Conservation (phyloP, 2,329 filamentous ascomycete genomes). For the Monosporascus sp. region DNA sequence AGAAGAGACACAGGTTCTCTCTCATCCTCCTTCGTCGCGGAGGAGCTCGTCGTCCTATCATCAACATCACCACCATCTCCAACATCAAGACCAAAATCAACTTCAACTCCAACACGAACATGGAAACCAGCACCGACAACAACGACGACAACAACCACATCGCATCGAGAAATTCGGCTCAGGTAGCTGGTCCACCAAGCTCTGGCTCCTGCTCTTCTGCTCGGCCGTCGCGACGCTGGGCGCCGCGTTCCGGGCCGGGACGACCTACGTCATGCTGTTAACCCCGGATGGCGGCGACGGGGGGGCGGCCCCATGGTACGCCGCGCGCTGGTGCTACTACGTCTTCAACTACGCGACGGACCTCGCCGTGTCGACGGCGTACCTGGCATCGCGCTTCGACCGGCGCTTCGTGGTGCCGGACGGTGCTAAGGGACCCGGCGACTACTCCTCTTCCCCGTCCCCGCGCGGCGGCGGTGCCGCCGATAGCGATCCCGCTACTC, state of each 20-base stretch:
- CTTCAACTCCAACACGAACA: not conserved
- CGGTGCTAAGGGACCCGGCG: slow-evolving; percentile 56
- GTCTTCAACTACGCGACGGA: slow-evolving; percentile 74
- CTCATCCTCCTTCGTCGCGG: slow-evolving; percentile 35
- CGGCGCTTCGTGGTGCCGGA: slow-evolving; percentile 70
- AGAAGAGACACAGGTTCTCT: no score
- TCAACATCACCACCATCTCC: no score
- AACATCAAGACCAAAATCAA: no score
- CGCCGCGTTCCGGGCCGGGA: slow-evolving; percentile 63
- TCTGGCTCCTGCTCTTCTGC: slow-evolving; percentile 57
- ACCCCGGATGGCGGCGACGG: slow-evolving; percentile 37
- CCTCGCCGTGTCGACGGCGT: slow-evolving; percentile 63
- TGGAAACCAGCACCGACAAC: not conserved
- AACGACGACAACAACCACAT: not conserved
- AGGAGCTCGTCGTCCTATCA: slow-evolving; percentile 18
- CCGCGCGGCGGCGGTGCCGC: no score
- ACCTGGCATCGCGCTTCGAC: slow-evolving; percentile 66
- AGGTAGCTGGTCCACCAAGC: slow-evolving; percentile 63
- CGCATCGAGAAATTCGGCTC: slow-evolving; percentile 58
- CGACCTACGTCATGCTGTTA: slow-evolving; percentile 34
- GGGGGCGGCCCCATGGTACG: slow-evolving; percentile 50
- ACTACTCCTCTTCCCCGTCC: slow-evolving; percentile 30
- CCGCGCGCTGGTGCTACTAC: slow-evolving; percentile 71
- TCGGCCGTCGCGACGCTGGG: slow-evolving; percentile 60
- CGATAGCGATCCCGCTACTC: no score